Base-by-base conservation (phyloP, 345 rosid genomes). In the Cardamine occulta region DNA sequence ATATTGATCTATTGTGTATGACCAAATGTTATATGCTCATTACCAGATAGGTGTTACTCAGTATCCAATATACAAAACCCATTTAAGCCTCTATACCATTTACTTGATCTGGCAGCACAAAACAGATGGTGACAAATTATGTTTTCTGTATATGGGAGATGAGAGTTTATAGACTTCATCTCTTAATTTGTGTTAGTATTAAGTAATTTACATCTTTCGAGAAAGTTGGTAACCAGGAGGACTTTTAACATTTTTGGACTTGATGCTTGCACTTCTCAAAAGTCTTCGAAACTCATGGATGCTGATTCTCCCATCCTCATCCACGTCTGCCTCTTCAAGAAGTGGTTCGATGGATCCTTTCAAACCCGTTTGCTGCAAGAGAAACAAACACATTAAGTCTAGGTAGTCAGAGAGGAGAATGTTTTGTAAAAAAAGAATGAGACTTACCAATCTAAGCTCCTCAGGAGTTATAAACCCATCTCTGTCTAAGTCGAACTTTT, bases 301-400 rank as follows among this genome's bases (percentile, higher is more conserved):
- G 72, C 95, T 94, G 78, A 94, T 86, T 83, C 72, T 94, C 42
- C 98, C 97, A 66, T 91, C 97, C 76, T 89, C 79, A 78, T 94
- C 98, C 0, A 91, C 85, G 78, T 94, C 98, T 10, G 98, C 97
- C 70, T 94, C 98, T 77, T 91, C 98, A 44, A 93, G 95, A 58
- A 93, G 86, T 54, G 97, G 98, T 67, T 89, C 88, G 6, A 91
- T 84, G 53, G 98, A 94, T 18, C 96, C 96, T 85, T 78, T 91
- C 55, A 94, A 80, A 7, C 97, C 91, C 12, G 96, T 87, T 71
- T 91, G 96, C 96, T 91, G 75, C 83, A 77, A 15, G 35, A 32
- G 35, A 32, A 32, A 32, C 35, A 32, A 32, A 32, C 35, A 15
- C 15, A 11, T 17, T 44, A 23, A 24, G 34, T 61, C 28, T 59